phyloP scores from a whole-genome alignment of 2,329 filamentous ascomycete genomes.

The Penicillium sp. region DNA sequence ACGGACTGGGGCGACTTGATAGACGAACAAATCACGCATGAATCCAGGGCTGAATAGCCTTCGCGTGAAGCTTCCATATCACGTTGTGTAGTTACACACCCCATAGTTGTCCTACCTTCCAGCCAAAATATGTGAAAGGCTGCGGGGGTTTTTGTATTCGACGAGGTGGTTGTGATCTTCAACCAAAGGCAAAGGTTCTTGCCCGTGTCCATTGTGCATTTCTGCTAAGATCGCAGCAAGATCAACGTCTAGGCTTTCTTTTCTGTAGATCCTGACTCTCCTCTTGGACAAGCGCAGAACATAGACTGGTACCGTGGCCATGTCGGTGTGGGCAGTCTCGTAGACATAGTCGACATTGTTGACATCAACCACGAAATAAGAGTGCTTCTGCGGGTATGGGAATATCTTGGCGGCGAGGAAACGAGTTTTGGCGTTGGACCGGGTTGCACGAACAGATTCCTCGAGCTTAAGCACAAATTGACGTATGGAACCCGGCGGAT shows the following conservation, averaged over 20 bases:
- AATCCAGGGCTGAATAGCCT: too few relatives aligned
- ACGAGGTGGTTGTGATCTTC: conserved; percentile 3
- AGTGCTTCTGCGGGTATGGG: conserved; percentile 5
- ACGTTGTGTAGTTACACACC: too few relatives aligned
- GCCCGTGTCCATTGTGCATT: conserved; percentile 15
- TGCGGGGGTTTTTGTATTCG: not conserved
- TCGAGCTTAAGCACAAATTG: conserved; percentile 1
- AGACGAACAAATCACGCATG: too few relatives aligned
- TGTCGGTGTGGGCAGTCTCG: conserved; percentile 15
- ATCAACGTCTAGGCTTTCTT: not conserved
- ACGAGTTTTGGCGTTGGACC: conserved; percentile 1
- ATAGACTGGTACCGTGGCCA: conserved; percentile 11
- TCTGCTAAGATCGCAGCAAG: conserved; percentile 9
- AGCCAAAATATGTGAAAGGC: not conserved
- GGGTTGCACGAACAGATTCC: not conserved
- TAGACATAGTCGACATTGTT: conserved; percentile 17
- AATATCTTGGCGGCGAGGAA: not conserved
- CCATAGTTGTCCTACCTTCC: too few relatives aligned
- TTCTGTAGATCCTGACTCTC: conserved; percentile 4
- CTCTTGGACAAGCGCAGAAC: conserved; percentile 12
- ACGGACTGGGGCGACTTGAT: too few relatives aligned
- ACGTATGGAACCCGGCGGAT: conserved; percentile 4
- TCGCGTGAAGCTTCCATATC: too few relatives aligned
- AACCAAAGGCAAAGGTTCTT: conserved; percentile 17
- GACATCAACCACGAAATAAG: conserved; percentile 17